Evolutionary conservation across 306 rosid species (phyloP), one percentile per base, ranked within the genome.

Genomic region (Fragaria nilgerrensis): DNA sequence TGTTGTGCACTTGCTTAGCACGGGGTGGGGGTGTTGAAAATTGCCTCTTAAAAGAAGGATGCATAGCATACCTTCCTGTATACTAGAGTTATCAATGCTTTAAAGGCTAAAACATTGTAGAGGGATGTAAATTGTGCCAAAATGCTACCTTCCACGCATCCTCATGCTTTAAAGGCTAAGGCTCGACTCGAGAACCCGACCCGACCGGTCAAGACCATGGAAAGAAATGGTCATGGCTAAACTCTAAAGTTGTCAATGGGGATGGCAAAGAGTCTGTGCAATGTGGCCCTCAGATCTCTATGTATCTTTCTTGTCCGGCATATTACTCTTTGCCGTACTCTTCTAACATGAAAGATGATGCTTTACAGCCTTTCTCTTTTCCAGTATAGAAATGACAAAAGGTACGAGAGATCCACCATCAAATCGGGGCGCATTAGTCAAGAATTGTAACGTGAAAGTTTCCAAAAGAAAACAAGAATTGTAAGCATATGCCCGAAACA

Each of bases 91-190:
- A 27, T 27, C 29, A 27, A 1, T 27, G 36, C 36, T 32, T 32
- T 32, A 32, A 32, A 32, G 36, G 36, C 36, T 32, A 32, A 72
- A 32, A 32, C 68, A 74, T 56, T 13, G 12, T 64, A 22, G 16
- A 61, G 74, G 70, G 77, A 77, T 32, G 45, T 61, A 52, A 82
- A 75, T 80, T 39, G 74, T 70, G 79, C 81, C 79, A 82, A 65
- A 7, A 48, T 80, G 85, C 56, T 80, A 32, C 79, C 75, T 79
- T 79, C 80, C 97, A 88, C 90, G 92, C 87, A 44, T 39, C 43
- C 43, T 43, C 47, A 45, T 72, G 86, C 81, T 78, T 53, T 78
- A 85, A 72, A 66, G 82, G 44, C 53, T 5, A 73, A 41, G 82
- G 65, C 36, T 15, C 36, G 53, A 47, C 34, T 52, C 41, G 52